phyloP scores from a whole-genome alignment of 2,329 filamentous ascomycete genomes.

The Clonostachys solani region DNA sequence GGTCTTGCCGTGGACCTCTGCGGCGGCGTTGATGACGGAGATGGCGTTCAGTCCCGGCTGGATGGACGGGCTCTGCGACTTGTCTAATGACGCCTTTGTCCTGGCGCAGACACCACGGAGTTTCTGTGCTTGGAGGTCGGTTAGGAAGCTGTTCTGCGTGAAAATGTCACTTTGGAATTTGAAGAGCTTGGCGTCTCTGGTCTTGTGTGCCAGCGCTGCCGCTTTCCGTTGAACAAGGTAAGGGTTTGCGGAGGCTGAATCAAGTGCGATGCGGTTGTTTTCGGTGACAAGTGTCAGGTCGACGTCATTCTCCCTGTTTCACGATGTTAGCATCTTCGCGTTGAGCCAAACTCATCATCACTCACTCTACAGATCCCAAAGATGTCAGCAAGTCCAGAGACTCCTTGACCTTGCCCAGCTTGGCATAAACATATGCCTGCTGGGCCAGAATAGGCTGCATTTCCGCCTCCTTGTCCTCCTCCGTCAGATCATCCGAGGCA shows the following conservation, averaged over 20 bases:
- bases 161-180: conserved; percentile 57
- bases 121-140: conserved; percentile 66
- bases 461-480: conserved; percentile 72
- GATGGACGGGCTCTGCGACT: conserved; percentile 17
- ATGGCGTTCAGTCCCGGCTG: conserved; percentile 29
- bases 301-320: conserved; percentile 36
- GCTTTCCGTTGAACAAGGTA: conserved; percentile 63
- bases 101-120: conserved; percentile 53
- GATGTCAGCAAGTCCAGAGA: conserved; percentile 58
- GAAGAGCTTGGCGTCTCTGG: conserved; percentile 63
- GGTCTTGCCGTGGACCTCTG: conserved; percentile 58
- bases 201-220: conserved; percentile 45
- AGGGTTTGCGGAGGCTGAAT: conserved; percentile 50
- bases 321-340: conserved; percentile 16
- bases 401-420: conserved; percentile 61
- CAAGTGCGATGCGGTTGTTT: conserved; percentile 53
- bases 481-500: conserved; percentile 65
- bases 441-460: conserved; percentile 73
- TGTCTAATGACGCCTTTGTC: conserved; percentile 33
- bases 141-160: conserved; percentile 57
- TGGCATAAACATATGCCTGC: conserved; percentile 67
- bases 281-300: conserved; percentile 63
- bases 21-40: conserved; percentile 63
- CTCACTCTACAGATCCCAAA: conserved; percentile 60
- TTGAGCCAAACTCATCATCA: conserved; percentile 1